phyloP scores from a whole-genome alignment of 1,284 basidiomycete genomes.

The Wolfiporia cocos region DNA sequence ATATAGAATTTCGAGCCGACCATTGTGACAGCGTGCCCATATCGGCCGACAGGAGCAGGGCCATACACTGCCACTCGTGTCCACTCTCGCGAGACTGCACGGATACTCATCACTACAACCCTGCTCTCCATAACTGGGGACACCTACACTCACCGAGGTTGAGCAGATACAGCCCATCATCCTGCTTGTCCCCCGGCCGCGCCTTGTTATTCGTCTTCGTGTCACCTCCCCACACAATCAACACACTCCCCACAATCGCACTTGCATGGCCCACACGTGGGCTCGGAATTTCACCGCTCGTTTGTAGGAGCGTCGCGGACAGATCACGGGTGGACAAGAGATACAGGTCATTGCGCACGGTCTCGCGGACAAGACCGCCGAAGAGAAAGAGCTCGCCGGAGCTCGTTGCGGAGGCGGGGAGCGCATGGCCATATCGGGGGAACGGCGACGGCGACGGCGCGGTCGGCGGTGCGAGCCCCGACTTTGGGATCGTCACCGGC shows the following conservation, averaged over 20 bases:
- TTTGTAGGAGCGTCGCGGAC: constrained; percentile 76
- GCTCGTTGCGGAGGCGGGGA: constrained; percentile 79
- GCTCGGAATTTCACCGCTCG: constrained; percentile 85
- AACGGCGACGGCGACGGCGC: constrained; percentile 81
- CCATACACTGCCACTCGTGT: constrained; percentile 79
- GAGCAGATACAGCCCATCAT: constrained; percentile 92
- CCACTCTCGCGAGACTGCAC: constrained; percentile 86
- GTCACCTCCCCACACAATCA: constrained; percentile 99
- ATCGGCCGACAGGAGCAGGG: constrained; percentile 79
- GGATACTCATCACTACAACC: constrained; percentile 1
- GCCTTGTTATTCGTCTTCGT: constrained; percentile 73
- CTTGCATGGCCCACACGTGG: constrained; percentile 94
- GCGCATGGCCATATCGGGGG: constrained; percentile 94
- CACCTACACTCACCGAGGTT: constrained; percentile 71
- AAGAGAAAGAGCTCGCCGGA: constrained; percentile 94
- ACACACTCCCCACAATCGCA: constrained; percentile 91
- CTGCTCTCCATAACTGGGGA: too few species aligned
- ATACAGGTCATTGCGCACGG: constrained; percentile 92
- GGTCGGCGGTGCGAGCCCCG: constrained; percentile 50
- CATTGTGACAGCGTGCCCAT: constrained; percentile 96
- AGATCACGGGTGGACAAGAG: constrained; percentile 80
- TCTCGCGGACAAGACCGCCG: constrained; percentile 92
- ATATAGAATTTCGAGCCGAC: constrained; percentile 89
- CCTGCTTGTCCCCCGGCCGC: constrained; percentile 75
- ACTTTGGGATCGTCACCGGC: constrained; percentile 56